phyloP scores from a whole-genome alignment of 352 stramenopile species.

The Thalassiosira hispida region DNA sequence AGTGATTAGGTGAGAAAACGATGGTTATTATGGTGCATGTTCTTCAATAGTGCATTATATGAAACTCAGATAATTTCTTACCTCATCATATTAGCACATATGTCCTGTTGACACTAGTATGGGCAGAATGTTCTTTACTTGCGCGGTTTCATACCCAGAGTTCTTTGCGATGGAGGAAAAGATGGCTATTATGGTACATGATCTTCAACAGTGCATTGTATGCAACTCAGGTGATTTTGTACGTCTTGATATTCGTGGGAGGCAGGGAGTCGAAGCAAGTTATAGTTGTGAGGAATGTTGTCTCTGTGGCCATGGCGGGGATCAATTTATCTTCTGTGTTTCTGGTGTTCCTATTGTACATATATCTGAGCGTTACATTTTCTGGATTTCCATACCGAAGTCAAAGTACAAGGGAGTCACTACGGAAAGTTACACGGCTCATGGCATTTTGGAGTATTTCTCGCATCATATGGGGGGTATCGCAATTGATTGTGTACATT shows the following conservation, averaged over 20 bases:
- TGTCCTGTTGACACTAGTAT: constrained; percentile 72
- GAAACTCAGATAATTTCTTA: too few species aligned
- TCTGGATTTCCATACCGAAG: constrained; percentile 71
- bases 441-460: constrained; percentile 66
- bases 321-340: constrained; percentile 67
- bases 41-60: too few species aligned
- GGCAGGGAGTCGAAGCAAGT: constrained; percentile 31
- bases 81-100: constrained; percentile 67
- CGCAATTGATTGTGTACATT: constrained; percentile 61
- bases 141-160: constrained; percentile 67
- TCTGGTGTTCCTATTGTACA: constrained; percentile 62
- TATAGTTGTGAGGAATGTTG: constrained; percentile 52
- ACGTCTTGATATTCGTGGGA: constrained; percentile 64
- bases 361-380: constrained; percentile 68
- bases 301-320: constrained; percentile 65
- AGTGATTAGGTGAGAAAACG: too few species aligned
- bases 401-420: constrained; percentile 39
- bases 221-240: constrained; percentile 67
- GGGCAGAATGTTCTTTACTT: constrained; percentile 71
- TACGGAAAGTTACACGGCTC: constrained; percentile 58
- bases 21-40: too few species aligned
- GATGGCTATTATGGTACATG: constrained; percentile 62
- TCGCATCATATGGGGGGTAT: constrained; percentile 67
- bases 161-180: constrained; percentile 40
- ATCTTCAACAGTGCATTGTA: constrained; percentile 75